These are phyloP conservation scores for Colletotrichum tamarilloi DNA, from an alignment of 2,329 filamentous ascomycete genomes.

Conservation along the genomic window DNA sequence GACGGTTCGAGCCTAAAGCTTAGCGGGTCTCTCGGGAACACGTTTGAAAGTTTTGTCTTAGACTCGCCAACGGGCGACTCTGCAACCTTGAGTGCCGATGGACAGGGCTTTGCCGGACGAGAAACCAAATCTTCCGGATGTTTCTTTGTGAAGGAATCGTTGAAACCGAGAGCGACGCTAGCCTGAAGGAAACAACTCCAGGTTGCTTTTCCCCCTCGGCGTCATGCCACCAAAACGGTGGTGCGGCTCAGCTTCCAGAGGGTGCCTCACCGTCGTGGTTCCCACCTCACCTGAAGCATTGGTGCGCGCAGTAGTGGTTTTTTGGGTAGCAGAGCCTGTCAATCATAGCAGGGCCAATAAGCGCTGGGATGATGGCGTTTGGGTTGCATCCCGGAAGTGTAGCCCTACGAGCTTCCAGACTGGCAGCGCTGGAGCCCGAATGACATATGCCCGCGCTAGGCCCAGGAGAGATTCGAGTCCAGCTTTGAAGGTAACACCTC, in stretches of 20 bases:
- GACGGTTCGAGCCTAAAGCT: neutral
- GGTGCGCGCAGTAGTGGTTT: neutral
- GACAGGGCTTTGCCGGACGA: conserved; percentile 13
- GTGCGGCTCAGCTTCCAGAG: neutral
- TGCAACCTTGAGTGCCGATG: neutral
- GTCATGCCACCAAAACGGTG: neutral
- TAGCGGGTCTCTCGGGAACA: neutral
- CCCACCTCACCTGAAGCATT: neutral
- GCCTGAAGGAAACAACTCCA: neutral
- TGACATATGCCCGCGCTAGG: neutral
- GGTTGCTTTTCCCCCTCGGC: neutral
- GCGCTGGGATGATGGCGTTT: neutral
- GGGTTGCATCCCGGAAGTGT: neutral
- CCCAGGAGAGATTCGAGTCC: neutral
- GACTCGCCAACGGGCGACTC: neutral
- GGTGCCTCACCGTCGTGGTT: neutral
- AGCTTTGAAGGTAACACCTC: neutral
- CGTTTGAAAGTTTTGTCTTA: neutral
- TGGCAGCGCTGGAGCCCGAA: neutral
- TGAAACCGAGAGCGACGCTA: neutral
- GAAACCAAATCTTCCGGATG: neutral
- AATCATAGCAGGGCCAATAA: neutral
- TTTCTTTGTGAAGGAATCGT: neutral
- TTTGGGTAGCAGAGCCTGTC: neutral
- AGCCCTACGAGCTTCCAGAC: neutral